Conservation (phyloP, 2,329 filamentous ascomycete species). For the Claviceps digitariae region DNA sequence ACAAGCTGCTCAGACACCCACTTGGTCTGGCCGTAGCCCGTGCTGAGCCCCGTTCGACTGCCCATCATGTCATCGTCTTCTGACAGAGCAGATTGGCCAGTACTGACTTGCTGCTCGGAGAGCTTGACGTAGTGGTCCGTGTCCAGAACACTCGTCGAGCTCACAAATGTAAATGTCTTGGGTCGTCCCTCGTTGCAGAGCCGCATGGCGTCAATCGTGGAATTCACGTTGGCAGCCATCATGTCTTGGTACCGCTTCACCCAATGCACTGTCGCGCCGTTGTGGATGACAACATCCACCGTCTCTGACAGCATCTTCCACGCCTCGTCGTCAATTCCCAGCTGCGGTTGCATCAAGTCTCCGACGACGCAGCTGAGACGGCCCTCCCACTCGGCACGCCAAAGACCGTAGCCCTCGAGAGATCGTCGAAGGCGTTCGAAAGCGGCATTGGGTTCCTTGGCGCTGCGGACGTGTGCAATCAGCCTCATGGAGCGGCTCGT, state of each 20-base stretch:
- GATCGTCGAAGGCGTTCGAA: constrained; percentile 53
- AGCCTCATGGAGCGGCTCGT: constrained; percentile 23
- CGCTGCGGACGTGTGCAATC: constrained; percentile 58
- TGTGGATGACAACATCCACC: constrained; percentile 67
- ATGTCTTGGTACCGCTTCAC: constrained; percentile 63
- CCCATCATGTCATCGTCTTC: constrained; percentile 71
- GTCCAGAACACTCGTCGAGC: constrained; percentile 64
- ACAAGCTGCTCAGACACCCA: constrained; percentile 61
- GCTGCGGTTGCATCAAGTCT: constrained; percentile 56
- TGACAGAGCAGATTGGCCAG: constrained; percentile 49
- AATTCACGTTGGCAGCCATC: constrained; percentile 63
- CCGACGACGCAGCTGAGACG: constrained; percentile 58
- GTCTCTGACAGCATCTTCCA: constrained; percentile 54
- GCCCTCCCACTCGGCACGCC: constrained; percentile 53
- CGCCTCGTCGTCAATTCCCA: constrained; percentile 53
- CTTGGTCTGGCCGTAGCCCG: constrained; percentile 85
- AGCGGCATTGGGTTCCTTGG: constrained; percentile 45
- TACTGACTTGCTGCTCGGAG: constrained; percentile 36
- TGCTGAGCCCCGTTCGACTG: constrained; percentile 62
- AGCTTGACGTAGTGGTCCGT: constrained; percentile 67
- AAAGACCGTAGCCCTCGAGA: constrained; percentile 65
- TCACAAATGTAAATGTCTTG: constrained; percentile 70
- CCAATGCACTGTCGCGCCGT: constrained; percentile 75
- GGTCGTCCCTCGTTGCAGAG: constrained; percentile 66
- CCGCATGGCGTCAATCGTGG: constrained; percentile 60